Evolutionary conservation across 2,329 filamentous ascomycete genomes (phyloP), one percentile per base, ranked within the genome.

Genomic region (Ophioceras dolichostomum): DNA sequence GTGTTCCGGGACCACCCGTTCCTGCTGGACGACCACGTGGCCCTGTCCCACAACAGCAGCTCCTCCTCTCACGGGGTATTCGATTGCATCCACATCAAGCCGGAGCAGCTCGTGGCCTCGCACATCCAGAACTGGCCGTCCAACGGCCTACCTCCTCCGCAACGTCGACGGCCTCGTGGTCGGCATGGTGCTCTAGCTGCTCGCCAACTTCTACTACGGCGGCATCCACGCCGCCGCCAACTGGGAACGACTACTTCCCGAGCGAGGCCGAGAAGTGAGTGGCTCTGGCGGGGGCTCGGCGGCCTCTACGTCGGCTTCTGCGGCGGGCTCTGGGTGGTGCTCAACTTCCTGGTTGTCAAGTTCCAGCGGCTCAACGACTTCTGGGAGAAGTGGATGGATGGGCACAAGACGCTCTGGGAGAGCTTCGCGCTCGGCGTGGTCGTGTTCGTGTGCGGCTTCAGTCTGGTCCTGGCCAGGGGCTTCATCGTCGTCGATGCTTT

Each of bases 341-440:
- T 35, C 12, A 35, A 35, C 14, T 35, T 35, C 18, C 14, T 26
- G 16, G 33, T 35, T 16, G 21, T 16, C 6, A 35, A 16, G 24
- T 24, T 35, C 21, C 21, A 16, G 9, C 16, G 17, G 16, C 33
- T 35, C 4, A 35, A 35, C 24, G 18, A 27, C 14, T 35, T 35
- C 19, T 27, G 33, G 33, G 33, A 35, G 17, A n/a, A 35, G 20
- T 35, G 33, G 33, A 35, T 35, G 22, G 33, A 35, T 13, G 33
- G 33, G 6, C 24, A 35, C 17, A 35, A 26, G 17, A 17, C 33
- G 3, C 20, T 35, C 14, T 16, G 14, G 14, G 20, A 35, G 24
- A 35, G 22, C 5, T 14, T 35, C 5, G 3, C 9, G 10, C 33
- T 35, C 12, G 33, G 21, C 7, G 19, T 17, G n/a, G 14, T 35